Evolutionary conservation across 805 yeast genomes (phyloP).

Genomic region (Wickerhamiella qilinensis): DNA sequence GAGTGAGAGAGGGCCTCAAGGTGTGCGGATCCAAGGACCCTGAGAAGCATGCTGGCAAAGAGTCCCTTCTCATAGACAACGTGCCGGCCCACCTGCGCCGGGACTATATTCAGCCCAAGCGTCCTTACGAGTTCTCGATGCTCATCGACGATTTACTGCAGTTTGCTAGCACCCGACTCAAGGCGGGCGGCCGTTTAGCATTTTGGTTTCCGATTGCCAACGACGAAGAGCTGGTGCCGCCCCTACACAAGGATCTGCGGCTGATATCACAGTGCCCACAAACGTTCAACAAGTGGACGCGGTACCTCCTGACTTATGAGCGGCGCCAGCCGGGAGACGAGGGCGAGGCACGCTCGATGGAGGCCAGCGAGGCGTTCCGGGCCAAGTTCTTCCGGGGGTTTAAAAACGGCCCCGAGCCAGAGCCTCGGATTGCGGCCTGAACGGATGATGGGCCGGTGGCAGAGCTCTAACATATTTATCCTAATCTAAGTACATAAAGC

Average conservation of each 20-base stretch:
- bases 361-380: constrained; percentile 42
- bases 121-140: constrained; percentile 66
- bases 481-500: too few species aligned
- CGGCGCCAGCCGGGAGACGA: constrained; percentile 29
- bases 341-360: constrained; percentile 33
- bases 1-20: constrained; percentile 87
- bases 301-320: constrained; percentile 68
- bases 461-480: too few species aligned
- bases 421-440: too few species aligned
- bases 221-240: constrained; percentile 42
- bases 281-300: constrained; percentile 83
- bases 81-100: constrained; percentile 56
- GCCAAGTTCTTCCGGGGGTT: constrained; percentile 64
- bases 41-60: constrained; percentile 53
- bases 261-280: constrained; percentile 65
- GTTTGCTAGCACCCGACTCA: constrained; percentile 58
- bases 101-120: constrained; percentile 86
- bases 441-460: too few species aligned
- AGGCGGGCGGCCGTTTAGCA: constrained; percentile 62
- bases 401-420: too few species aligned
- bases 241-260: constrained; percentile 60
- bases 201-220: constrained; percentile 98
- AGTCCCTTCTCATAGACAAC: constrained; percentile 56
- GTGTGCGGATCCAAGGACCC: constrained; percentile 69
- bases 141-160: constrained; percentile 61